Conservation (phyloP, 306 rosid species). For the Parietaria judaica region DNA sequence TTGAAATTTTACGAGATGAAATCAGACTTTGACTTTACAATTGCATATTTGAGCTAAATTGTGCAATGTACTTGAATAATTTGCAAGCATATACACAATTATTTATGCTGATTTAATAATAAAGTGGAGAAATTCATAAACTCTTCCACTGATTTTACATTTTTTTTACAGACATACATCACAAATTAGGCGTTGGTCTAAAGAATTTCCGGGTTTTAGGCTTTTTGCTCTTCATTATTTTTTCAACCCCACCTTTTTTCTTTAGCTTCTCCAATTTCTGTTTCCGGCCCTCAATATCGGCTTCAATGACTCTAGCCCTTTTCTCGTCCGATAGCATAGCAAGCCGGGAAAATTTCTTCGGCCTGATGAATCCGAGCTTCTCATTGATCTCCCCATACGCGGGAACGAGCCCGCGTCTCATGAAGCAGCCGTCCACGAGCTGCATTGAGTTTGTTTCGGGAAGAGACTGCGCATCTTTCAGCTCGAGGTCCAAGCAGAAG, state of each 20-base stretch:
- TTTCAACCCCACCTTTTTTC: conserved; percentile 34
- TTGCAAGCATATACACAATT: too few relatives aligned
- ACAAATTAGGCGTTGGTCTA: too few relatives aligned
- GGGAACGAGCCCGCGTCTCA: conserved; percentile 82
- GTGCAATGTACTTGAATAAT: too few relatives aligned
- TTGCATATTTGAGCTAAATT: too few relatives aligned
- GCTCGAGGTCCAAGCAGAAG: conserved; percentile 86
- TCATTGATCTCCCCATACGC: conserved; percentile 74
- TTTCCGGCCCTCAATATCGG: conserved; percentile 60
- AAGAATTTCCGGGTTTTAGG: conserved; percentile 34
- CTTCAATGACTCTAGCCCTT: conserved; percentile 56
- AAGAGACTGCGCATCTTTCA: conserved; percentile 58
- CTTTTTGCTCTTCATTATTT: conserved; percentile 35
- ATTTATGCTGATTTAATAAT: too few relatives aligned
- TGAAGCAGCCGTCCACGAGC: conserved; percentile 73
- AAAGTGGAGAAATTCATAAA: too few relatives aligned
- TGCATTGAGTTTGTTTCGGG: conserved; percentile 68
- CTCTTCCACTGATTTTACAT: too few relatives aligned
- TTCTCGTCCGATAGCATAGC: conserved; percentile 79
- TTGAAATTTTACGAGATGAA: too few relatives aligned
- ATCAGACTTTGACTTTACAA: too few relatives aligned
- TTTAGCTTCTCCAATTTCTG: conserved; percentile 68
- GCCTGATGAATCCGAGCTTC: conserved; percentile 70
- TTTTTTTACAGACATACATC: too few relatives aligned
- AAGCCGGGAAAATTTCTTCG: conserved; percentile 81